Evolutionary conservation across 371 early-diverging fungal species (phyloP), one percentile per base, ranked within the genome.

Genomic region (Lichtheimia ramosa): DNA sequence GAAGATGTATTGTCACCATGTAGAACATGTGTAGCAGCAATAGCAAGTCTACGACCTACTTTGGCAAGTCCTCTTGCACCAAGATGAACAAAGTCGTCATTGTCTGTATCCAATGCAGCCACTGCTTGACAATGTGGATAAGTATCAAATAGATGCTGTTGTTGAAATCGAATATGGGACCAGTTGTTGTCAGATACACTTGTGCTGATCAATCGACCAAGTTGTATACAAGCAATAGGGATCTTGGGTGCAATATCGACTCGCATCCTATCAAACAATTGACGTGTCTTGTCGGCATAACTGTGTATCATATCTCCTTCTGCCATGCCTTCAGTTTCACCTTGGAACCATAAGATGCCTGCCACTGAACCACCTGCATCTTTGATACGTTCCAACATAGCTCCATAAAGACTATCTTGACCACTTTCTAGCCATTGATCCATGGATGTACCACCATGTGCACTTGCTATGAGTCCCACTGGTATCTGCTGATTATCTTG

Each of bases 301-400:
- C 21, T 18, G 34, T 34, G 10, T 34, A 34, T 34, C 15, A 66
- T 56, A 21, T 25, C 48, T 7, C 39, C 24, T 0, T 15, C 10
- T 0, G 16, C 20, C 3, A 34, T 42, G 7, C 75, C 64, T 43
- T 79, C 76, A 5, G 79, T 69, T 59, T 79, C 79, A 1, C 79
- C 79, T 52, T 79, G 79, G 8, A 68, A 75, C 79, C 79, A 79
- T 2, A 79, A 54, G 0, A 81, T 48, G 15, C 81, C 81, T 15
- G 69, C 68, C 14, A 75, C 41, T 1, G 20, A 20, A 1, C 59
- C 63, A 3, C 71, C 76, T 0, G 61, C 59, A 10, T 24, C 27
- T 3, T 28, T 23, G 13, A 73, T 63, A 1, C 68, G 54, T 3
- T 53, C 69, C 2, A 71, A 48, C 75, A 77, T 73, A 21, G 81